phyloP scores from a whole-genome alignment of 2,329 filamentous ascomycete genomes.

The Aspergillus amoenus region DNA sequence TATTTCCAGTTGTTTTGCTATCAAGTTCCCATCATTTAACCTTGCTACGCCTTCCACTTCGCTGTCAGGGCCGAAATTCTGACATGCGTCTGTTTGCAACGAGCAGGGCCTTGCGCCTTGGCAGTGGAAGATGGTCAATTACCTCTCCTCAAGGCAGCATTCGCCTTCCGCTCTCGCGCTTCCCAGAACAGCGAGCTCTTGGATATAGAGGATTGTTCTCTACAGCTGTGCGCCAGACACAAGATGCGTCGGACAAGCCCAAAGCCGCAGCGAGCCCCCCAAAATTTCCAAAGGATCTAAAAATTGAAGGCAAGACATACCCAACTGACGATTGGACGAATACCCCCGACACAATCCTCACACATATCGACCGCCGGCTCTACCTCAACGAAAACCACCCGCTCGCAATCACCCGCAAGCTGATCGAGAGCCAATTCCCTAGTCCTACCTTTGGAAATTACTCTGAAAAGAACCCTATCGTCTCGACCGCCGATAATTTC shows the following conservation, averaged over 20 bases:
- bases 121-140: conserved; percentile 35
- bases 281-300: conserved; percentile 39
- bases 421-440: conserved; percentile 89
- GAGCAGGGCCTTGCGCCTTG: conserved; percentile 38
- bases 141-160: conserved; percentile 22
- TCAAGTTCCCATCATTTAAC: neutral
- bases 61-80: neutral
- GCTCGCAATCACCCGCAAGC: conserved; percentile 81
- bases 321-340: conserved; percentile 82
- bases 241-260: conserved; percentile 15
- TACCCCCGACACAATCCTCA: conserved; percentile 70
- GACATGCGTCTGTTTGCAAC: conserved; percentile 42
- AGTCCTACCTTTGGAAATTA: conserved; percentile 70
- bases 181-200: conserved; percentile 17
- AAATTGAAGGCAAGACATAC: conserved; percentile 65
- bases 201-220: conserved; percentile 33
- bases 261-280: conserved; percentile 1
- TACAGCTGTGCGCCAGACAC: conserved; percentile 26
- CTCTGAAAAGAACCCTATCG: conserved; percentile 77
- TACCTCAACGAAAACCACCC: conserved; percentile 92
- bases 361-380: conserved; percentile 72
- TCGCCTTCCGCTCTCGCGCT: conserved; percentile 21
- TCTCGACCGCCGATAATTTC: conserved; percentile 85
- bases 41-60: neutral
- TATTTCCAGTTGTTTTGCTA: conserved; percentile 5